Base-by-base conservation (phyloP, 208 protist species). In the Strigomonas oncopelti region DNA sequence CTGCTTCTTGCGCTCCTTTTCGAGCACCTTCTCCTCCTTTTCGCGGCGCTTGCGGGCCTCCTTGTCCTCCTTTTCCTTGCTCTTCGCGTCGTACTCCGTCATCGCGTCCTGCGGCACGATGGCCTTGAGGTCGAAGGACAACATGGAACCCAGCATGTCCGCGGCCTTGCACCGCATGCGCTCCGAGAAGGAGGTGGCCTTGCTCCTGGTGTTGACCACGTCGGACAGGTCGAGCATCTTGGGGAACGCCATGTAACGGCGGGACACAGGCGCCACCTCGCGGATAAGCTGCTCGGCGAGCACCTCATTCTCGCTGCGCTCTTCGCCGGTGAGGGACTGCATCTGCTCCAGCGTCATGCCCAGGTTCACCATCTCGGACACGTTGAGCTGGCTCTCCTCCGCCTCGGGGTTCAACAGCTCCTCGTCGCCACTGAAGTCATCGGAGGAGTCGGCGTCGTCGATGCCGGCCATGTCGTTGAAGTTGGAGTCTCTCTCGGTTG, bases 61-160 rank as follows among this genome's bases (percentile, higher is more conserved):
- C 75, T 80, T 80, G 27, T 62, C 68, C 66, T 84, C 78, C 78
- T 80, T 80, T n/a, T 69, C 53, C 67, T 69, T 67, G 64, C 64
- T 60, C 73, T 79, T 77, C 34, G 75, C 67, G 57, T 83, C 73
- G 65, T 71, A 74, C 65, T 79, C 70, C 57, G 32, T 25, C 54
- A 80, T 54, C 65, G 69, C 63, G 58, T 75, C 74, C 32, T 57
- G 59, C 31, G 69, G 72, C 38, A 80, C 32, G 36, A 69, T 62
- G 24, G 74, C 74, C 52, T 65, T 62, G 24, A 84, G 18, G 42
- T 73, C 80, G 74, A 84, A 84, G 69, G 67, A 69, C 18, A 84
- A 56, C 29, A 71, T 69, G 14, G 74, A 58, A 11, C 78, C 78
- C 32, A 80, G 25, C 24, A 80, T 71, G 22, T 61, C 55, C 25